Evolutionary conservation across 345 rosid species (phyloP).

Genomic region (Viola odorata): DNA sequence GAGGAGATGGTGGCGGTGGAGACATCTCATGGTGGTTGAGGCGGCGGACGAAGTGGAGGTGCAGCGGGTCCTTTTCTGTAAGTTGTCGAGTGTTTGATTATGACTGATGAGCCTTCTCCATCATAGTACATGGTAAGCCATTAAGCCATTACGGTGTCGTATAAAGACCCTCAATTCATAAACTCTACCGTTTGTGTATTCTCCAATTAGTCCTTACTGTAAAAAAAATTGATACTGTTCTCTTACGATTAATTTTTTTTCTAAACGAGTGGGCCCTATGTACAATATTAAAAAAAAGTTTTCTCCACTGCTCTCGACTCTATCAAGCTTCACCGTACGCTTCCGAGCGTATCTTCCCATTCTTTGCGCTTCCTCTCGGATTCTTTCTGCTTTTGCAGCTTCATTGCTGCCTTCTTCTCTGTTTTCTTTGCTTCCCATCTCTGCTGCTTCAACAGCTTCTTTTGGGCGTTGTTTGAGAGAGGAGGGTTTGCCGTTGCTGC

Average conservation of each 20-base stretch:
- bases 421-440: conserved; percentile 73
- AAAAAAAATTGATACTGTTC: too few species aligned
- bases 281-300: too few species aligned
- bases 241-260: too few species aligned
- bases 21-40: background rate
- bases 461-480: conserved; percentile 72
- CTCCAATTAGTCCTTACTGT: too few species aligned
- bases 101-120: too few species aligned
- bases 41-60: background rate
- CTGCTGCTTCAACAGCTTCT: conserved; percentile 75
- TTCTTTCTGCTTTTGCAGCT: conserved; percentile 64
- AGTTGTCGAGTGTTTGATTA: too few species aligned
- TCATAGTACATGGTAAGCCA: too few species aligned
- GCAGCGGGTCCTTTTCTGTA: background rate
- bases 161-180: too few species aligned
- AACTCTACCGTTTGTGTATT: too few species aligned
- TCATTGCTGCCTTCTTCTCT: conserved; percentile 74
- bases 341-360: conserved; percentile 52
- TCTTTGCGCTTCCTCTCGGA: conserved; percentile 54
- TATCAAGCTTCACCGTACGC: conserved; percentile 35
- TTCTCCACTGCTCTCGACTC: conserved; percentile 72
- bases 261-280: too few species aligned
- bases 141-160: too few species aligned
- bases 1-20: conserved; percentile 4
- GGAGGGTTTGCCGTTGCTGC: conserved; percentile 1